Evolutionary conservation across 345 rosid species (phyloP).

Genomic region (Balakata baccata): DNA sequence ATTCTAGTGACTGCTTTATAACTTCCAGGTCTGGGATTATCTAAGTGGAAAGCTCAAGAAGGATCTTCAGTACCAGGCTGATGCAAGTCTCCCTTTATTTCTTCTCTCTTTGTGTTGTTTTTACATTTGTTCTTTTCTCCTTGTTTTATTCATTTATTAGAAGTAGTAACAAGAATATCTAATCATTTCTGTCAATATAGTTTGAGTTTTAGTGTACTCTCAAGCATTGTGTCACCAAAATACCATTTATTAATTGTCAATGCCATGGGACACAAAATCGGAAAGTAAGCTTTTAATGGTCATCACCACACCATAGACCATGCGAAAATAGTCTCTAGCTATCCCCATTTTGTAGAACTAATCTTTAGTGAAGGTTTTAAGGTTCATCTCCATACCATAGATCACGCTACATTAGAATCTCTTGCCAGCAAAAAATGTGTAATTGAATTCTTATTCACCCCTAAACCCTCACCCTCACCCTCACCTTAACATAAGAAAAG

Average conservation of each 20-base stretch:
- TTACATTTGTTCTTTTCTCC: slow-evolving; percentile 1
- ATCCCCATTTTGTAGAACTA: neutral
- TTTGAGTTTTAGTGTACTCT: neutral
- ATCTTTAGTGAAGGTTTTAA: neutral
- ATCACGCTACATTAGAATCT: neutral
- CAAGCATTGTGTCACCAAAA: neutral
- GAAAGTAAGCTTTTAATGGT: neutral
- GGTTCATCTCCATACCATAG: neutral
- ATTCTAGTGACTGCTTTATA: slow-evolving; percentile 23
- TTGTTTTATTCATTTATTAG: neutral
- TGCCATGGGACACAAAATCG: neutral
- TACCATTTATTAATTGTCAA: neutral
- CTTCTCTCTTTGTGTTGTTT: neutral
- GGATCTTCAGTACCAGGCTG: slow-evolving; percentile 98
- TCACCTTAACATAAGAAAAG: neutral
- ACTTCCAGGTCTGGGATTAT: slow-evolving; percentile 88
- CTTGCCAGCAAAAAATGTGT: neutral
- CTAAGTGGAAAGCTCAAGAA: slow-evolving; percentile 95
- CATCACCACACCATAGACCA: neutral
- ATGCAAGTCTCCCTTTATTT: slow-evolving; percentile 43
- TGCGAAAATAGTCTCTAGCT: neutral
- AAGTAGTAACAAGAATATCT: neutral
- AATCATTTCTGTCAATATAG: neutral
- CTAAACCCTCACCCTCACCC: neutral
- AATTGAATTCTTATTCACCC: neutral